Conservation (phyloP, 164 flowering plant species). For the Echeveria elegans region DNA sequence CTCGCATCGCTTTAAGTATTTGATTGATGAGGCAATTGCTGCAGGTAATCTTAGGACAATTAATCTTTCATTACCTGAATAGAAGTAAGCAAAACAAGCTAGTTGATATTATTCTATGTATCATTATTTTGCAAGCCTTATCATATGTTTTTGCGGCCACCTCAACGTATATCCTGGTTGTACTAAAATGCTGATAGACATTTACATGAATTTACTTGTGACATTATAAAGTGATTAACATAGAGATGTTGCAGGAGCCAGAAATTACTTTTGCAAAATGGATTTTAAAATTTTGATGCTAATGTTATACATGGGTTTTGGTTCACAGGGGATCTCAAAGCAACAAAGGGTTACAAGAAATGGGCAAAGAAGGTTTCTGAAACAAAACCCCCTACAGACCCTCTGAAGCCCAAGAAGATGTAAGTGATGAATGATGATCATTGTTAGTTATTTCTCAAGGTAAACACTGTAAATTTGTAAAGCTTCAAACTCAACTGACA, state of each 20-base stretch:
- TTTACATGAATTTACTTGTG: not conserved
- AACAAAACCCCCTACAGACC: conserved; percentile 72
- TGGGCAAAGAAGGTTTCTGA: conserved; percentile 74
- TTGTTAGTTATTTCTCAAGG: not conserved
- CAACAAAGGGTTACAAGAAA: conserved; percentile 58
- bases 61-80: not conserved
- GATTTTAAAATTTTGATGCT: not conserved
- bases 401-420: conserved; percentile 46
- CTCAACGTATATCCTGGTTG: no score
- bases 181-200: not conserved
- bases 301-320: not conserved
- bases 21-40: conserved; percentile 75
- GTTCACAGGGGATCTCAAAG: conserved; percentile 54
- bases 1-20: conserved; percentile 93
- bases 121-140: not conserved
- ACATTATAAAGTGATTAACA: not conserved
- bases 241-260: no score
- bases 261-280: not conserved
- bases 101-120: not conserved
- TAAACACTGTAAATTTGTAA: not conserved
- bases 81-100: not conserved
- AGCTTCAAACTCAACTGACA: not conserved
- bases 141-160: not conserved
- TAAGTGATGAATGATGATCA: conserved; percentile 26
- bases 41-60: conserved; percentile 35